Base-by-base conservation (phyloP, 1,284 basidiomycete genomes). In the Sanguinoderma infundibulare region DNA sequence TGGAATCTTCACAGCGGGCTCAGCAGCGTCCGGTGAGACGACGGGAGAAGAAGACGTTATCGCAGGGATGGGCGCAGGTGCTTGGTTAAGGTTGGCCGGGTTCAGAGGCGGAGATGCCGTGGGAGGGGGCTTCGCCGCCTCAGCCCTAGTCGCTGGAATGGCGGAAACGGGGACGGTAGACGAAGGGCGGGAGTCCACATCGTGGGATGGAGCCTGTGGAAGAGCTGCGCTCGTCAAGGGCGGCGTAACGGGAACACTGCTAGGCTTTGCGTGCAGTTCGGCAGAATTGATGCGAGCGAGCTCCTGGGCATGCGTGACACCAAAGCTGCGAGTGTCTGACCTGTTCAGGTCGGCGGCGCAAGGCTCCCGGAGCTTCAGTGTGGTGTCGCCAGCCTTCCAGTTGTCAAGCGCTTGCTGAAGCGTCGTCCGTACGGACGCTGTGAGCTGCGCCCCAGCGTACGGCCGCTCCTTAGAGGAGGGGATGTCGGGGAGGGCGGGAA, bases 251-350 rank as follows among this genome's bases (percentile, higher is more conserved):
- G 82, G 74, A 53, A 81, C 69, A 55, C 73, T 74, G 26, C 76
- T 72, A 2, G 42, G 42, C 56, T 75, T 74, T 20, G 55, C 68
- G 28, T 73, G 67, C n/a, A 70, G 70, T 8, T 69, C 66, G 2
- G 73, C 71, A 6, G 81, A 75, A 53, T 75, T 74, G 60, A 91
- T 87, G 65, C 78, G 80, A 15, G 81, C 82, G 24, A 94, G 79
- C 74, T 94, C 92, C 44, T 78, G 81, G 1, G 89, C 89, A 70
- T 94, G 91, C 42, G 87, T 92, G 73, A 89, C 89, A 9, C 91
- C 91, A 69, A 94, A 94, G 73, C 88, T 91, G 57, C 83, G 84
- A 0, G 89, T 91, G 68, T 94, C 88, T 3, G 87, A 89, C 63
- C 87, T 79, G 56, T 81, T 80, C 39, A 91, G 78, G 68, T 89